phyloP scores from a whole-genome alignment of 2,329 filamentous ascomycete species.

The Dactylellina parvicollis region DNA sequence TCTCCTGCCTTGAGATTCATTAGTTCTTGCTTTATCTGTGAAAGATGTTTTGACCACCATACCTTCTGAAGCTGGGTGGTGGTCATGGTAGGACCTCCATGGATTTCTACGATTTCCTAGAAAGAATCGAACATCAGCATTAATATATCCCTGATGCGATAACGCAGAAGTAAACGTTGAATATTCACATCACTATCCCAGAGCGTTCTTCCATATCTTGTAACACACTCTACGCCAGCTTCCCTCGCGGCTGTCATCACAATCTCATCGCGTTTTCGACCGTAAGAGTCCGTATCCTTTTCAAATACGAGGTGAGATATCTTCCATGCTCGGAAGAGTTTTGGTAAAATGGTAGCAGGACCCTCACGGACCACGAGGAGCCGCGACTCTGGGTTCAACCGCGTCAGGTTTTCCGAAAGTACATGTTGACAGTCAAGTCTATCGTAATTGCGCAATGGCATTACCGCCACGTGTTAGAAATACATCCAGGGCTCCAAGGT shows the following conservation, averaged over 20 bases:
- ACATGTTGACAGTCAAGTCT: slow-evolving; percentile 78
- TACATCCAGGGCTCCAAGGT: slow-evolving; percentile 3
- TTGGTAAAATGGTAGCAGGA: slow-evolving; percentile 75
- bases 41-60: not conserved
- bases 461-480: not conserved
- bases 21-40: not conserved
- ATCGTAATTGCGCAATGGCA: not conserved
- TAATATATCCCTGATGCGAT: not conserved
- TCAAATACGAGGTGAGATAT: slow-evolving; percentile 82
- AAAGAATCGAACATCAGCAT: too few relatives aligned
- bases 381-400: slow-evolving; percentile 75
- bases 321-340: slow-evolving; percentile 77
- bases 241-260: slow-evolving; percentile 70
- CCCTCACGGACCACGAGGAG: slow-evolving; percentile 77
- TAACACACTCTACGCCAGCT: slow-evolving; percentile 75
- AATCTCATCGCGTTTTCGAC: slow-evolving; percentile 70
- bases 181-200: slow-evolving; percentile 75
- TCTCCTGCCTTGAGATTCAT: slow-evolving; percentile 64
- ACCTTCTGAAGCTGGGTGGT: slow-evolving; percentile 71
- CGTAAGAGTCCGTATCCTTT: slow-evolving; percentile 80
- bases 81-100: slow-evolving; percentile 78
- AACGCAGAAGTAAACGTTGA: not conserved
- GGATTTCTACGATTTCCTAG: slow-evolving; percentile 68
- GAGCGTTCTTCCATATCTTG: slow-evolving; percentile 72
- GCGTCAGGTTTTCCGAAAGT: slow-evolving; percentile 73